Base-by-base conservation (phyloP, 2,329 filamentous ascomycete species). In the Ambrosiella cleistominuta region DNA sequence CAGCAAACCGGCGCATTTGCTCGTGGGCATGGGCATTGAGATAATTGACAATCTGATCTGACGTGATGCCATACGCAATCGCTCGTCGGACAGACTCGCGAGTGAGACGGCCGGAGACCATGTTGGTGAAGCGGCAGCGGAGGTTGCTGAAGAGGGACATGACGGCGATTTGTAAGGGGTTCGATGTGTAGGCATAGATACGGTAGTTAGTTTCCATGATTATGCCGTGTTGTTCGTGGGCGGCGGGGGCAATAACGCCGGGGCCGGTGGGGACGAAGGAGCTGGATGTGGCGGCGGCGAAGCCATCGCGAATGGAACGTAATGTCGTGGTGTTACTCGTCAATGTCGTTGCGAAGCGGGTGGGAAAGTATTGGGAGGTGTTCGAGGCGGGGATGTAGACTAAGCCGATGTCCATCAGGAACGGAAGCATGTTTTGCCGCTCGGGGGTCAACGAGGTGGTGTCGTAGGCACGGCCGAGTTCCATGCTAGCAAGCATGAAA, bases 131-230 rank as follows among this genome's bases (percentile, higher is more conserved):
- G 62, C 93, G 88, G 69, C 90, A 89, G 64, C 84, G 85, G 57
- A 98, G 82, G 61, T 85, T 85, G 55, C 85, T 81, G 72, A 98
- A 98, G 62, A 98, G 84, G 44, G 85, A 83, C 51, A 98, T 82
- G 61, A 98, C 88, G 57, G 89, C 88, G 63, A 97, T 98, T 69
- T 96, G 91, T 0, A 98, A 80, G 0, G 90, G 88, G 0, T 89
- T 95, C 39, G 86, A 85, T 6, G 94, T 97, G 73, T 98, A 98
- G 38, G 93, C 93, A 72, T 98, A 98, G 64, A 98, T 74, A 35
- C 93, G 86, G 73, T 96, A 97, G 72, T 98, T 98, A 7, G 93
- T 98, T 73, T 98, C 93, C 63, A 98, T 81, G 65, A 98, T 90
- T 67, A 98, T 88, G 72, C 88, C 93, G 62, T 90, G 90, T 17